Evolutionary conservation across 1,284 basidiomycete genomes (phyloP), one percentile per base, ranked within the genome.

Genomic region (Fistulinella staudtii): DNA sequence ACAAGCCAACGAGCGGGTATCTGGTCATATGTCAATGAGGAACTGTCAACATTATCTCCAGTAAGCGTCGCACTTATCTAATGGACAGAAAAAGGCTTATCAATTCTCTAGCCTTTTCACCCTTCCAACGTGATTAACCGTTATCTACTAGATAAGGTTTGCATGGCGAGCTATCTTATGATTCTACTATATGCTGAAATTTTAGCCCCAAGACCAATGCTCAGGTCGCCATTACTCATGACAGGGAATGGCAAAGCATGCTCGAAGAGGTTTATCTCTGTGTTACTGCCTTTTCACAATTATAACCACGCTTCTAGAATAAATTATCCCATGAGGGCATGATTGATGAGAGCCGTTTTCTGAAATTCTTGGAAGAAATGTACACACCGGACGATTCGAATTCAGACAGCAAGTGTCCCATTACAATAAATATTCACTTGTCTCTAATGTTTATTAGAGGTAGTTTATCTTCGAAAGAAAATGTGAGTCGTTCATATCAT

Each of bases 61-160:
- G n/a, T n/a, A n/a, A n/a, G n/a, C n/a, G n/a, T n/a, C n/a, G n/a
- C n/a, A n/a, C n/a, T n/a, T n/a, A n/a, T n/a, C n/a, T n/a, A n/a
- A n/a, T n/a, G n/a, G n/a, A n/a, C n/a, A n/a, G n/a, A n/a, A n/a
- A n/a, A n/a, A 25, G n/a, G 8, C 9, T 9, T 9, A 31, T 8
- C 9, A 15, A 15, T 14, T 31, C 17, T 14, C 15, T n/a, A n/a
- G 4, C 14, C 6, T 4, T 31, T 17, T n/a, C 29, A 46, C n/a
- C 45, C 43, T 10, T 46, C 43, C 4, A 35, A 46, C 3, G n/a
- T 46, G 3, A 46, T 46, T 3, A 46, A 46, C n/a, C 28, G 2
- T 9, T 46, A 46, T 22, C 3, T 46, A 13, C 18, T 46, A 3
- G 8, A 4, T 2, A 36, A 31, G 29, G 45, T 37, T 27, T n/a